Evolutionary conservation across 768 basidiomycete genomes (phyloP).

Genomic region (Termitomyces sp.): DNA sequence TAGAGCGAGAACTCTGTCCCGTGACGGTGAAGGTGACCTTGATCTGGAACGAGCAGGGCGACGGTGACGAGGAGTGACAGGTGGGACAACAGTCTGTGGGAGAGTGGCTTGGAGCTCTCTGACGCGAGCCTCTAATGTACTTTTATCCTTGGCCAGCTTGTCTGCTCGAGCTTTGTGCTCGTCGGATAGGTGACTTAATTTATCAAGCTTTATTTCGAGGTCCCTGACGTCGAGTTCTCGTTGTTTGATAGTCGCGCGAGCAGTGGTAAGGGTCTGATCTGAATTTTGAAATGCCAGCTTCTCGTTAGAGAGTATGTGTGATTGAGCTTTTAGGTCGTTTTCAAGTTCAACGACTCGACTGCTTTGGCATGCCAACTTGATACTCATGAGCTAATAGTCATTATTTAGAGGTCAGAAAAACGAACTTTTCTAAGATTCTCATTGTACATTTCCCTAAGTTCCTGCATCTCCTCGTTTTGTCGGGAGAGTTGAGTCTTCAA

Average conservation of each 20-base stretch:
- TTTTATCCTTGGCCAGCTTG: conserved; percentile 56
- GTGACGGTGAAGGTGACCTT: conserved; percentile 50
- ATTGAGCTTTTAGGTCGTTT: conserved; percentile 36
- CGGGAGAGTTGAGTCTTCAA: conserved; percentile 37
- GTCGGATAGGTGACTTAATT: conserved; percentile 48
- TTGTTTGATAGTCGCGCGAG: conserved; percentile 45
- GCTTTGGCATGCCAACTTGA: conserved; percentile 51
- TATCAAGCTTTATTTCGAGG: conserved; percentile 51
- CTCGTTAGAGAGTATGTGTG: conserved; percentile 54
- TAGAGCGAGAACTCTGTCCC: conserved; percentile 31
- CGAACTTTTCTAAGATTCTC: conserved; percentile 43
- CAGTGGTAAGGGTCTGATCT: conserved; percentile 38
- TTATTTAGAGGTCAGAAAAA: not conserved
- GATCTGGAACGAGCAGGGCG: conserved; percentile 44
- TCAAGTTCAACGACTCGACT: conserved; percentile 53
- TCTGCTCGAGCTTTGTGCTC: conserved; percentile 31
- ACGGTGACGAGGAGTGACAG: conserved; percentile 25
- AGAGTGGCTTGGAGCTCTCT: conserved; percentile 48
- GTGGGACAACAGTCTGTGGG: conserved; percentile 26
- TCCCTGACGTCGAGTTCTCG: conserved; percentile 45
- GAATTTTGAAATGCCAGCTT: conserved; percentile 46
- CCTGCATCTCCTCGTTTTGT: conserved; percentile 35
- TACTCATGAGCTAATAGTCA: not conserved
- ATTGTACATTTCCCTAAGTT: conserved; percentile 34
- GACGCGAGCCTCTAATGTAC: conserved; percentile 47